phyloP scores from a whole-genome alignment of 306 rosid species.

The Lagenaria siceraria region DNA sequence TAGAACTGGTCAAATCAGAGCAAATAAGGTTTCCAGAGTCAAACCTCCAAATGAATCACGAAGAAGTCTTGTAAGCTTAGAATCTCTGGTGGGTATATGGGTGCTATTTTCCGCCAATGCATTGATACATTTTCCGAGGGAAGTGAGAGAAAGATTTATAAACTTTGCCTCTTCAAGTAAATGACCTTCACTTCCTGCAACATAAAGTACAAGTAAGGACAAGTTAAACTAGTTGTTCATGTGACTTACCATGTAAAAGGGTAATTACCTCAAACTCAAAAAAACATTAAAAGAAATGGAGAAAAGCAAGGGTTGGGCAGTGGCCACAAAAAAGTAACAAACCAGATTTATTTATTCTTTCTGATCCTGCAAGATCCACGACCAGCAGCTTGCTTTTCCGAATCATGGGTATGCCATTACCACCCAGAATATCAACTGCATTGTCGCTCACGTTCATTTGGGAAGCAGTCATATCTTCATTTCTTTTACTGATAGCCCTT shows the following conservation, averaged over 20 bases:
- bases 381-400: slow-evolving; percentile 59
- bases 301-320: neutral
- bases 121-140: slow-evolving; percentile 71
- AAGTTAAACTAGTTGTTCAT: neutral
- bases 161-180: slow-evolving; percentile 66
- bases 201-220: slow-evolving; percentile 3
- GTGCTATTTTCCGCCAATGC: slow-evolving; percentile 63
- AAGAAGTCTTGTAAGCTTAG: slow-evolving; percentile 69
- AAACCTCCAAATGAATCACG: slow-evolving; percentile 78
- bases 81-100: slow-evolving; percentile 59
- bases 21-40: slow-evolving; percentile 3
- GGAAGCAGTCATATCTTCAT: slow-evolving; percentile 17
- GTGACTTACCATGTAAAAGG: neutral
- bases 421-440: slow-evolving; percentile 11
- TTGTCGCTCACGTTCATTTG: slow-evolving; percentile 19
- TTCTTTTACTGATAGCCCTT: slow-evolving; percentile 32
- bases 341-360: slow-evolving; percentile 68
- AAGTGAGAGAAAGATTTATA: slow-evolving; percentile 59
- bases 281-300: neutral
- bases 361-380: slow-evolving; percentile 75
- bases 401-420: slow-evolving; percentile 29
- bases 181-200: slow-evolving; percentile 61
- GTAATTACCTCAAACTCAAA: neutral
- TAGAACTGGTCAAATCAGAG: slow-evolving; percentile 1
- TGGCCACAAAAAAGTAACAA: slow-evolving; percentile 6